Evolutionary conservation across 192 early-diverging fungal species (phyloP).

Genomic region (Pilaira anomala): DNA sequence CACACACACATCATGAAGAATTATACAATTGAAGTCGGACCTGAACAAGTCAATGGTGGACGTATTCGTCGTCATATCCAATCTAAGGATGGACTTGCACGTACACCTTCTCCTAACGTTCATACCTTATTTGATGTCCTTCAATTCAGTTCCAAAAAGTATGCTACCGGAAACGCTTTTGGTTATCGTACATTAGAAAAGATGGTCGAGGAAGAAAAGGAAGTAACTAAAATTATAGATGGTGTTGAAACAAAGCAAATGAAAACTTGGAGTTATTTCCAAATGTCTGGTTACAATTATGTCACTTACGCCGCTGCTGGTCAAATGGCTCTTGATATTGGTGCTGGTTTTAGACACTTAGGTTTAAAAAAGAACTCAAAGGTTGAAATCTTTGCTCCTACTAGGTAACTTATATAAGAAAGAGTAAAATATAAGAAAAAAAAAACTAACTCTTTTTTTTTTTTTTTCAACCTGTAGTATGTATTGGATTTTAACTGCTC

Average conservation of each 20-base stretch:
- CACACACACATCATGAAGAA: conserved; percentile 16
- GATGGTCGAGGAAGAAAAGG: conserved; percentile 72
- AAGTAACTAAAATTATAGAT: conserved; percentile 55
- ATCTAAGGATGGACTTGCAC: conserved; percentile 44
- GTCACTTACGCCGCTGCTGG: conserved; percentile 71
- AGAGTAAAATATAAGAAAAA: neutral
- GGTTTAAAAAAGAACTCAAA: conserved; percentile 47
- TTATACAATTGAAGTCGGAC: conserved; percentile 23
- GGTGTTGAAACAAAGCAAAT: conserved; percentile 57
- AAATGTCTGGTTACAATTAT: conserved; percentile 76
- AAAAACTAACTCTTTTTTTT: conserved; percentile 39
- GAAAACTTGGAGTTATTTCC: conserved; percentile 81
- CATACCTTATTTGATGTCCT: conserved; percentile 72
- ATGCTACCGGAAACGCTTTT: conserved; percentile 57
- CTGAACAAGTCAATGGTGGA: conserved; percentile 29
- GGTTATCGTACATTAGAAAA: conserved; percentile 65
- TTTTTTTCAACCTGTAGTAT: too few species aligned
- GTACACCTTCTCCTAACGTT: conserved; percentile 42
- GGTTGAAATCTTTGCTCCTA: conserved; percentile 67
- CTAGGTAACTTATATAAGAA: conserved; percentile 48
- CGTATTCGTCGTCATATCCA: conserved; percentile 43
- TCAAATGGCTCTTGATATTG: conserved; percentile 50
- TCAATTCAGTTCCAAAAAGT: conserved; percentile 47
- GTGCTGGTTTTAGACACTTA: conserved; percentile 69
- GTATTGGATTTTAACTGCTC: conserved; percentile 34